Evolutionary conservation across 2,329 filamentous ascomycete species (phyloP), one percentile per base, ranked within the genome.

Genomic region (Ceratocystis ficicola): DNA sequence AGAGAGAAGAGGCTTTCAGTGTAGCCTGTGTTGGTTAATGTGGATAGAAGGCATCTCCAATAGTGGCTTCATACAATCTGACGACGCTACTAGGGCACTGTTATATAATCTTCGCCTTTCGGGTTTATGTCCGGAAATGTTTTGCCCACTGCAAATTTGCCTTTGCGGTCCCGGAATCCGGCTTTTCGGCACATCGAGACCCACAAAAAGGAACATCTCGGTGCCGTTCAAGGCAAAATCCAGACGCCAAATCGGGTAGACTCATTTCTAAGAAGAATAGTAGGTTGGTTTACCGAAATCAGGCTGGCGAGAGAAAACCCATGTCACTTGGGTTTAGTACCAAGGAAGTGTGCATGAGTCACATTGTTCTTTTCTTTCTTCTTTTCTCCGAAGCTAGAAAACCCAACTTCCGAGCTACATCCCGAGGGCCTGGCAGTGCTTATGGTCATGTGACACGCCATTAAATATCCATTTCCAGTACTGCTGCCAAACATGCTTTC

Each of bases 161-260:
- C 63, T 64, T 44, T 64, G 25, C 63, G 63, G 50, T 64, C 32
- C 63, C 63, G 63, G 25, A 20, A 36, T n/a, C 50, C 63, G 25
- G 48, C 50, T 46, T 50, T 20, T 64, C 63, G 63, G 63, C 63
- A 44, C 32, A 57, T 10, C 6, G 36, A 25, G 50, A 3, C 55
- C 55, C 55, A 36, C 55, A 32, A 32, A 59, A 59, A 36, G 55
- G 55, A 36, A 36, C 1, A 25, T 36, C 28, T 20, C 55, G 55
- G 55, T 59, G 55, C 55, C 55, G 55, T 59, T 36, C n/a, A 36
- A 36, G 55, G 55, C 25, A 59, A 59, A 36, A 30, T 7, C 55
- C 12, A 59, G n/a, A 30, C 30, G 6, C 25, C 2, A n/a, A 32
- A 32, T n/a, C 17, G 28, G 55, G 5, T 59, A 59, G 55, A 59